Evolutionary conservation across 164 flowering plant species (phyloP), one percentile per base, ranked within the genome.

Genomic region (Vitis rupestris): DNA sequence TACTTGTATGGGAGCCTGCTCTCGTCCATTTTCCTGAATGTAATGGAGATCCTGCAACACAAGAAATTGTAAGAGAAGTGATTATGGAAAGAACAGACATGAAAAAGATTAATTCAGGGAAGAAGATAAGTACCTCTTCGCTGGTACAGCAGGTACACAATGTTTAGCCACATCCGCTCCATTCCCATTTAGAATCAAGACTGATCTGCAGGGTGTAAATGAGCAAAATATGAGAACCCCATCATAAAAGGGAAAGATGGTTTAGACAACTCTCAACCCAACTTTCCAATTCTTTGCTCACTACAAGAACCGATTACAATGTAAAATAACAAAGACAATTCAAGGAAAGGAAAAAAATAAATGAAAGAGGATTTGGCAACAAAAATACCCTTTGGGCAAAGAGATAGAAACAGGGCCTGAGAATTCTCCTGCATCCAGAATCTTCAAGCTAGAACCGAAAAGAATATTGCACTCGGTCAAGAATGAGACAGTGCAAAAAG

Each of bases 401-500:
- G 88, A 78, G 67, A 87, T 76, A 23, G 81, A 56, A 29, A 83
- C 74, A 52, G 88, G 82, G 29, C 91, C 91, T n/a, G 82, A 75
- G 50, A 85, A 87, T 53, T 76, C 85, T 50, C 87, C 88, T 0
- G 44, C 44, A 37, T 37, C 44, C 44, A 37, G 3, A 37, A 37
- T 37, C 44, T 37, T 37, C 44, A 37, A 84, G 81, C 60, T 78
- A n/a, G 82, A 58, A 29, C 91, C 91, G 37, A 87, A 87, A 1
- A 83, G 57, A 31, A 87, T 87, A 30, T 82, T 80, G 72, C 84
- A 76, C 63, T 87, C 82, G 0, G 86, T 66, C 68, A 87, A 59
- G 56, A 85, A 85, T n/a, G 88, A 87, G 1, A 87, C 75, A 0
- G 88, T 85, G 66, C 91, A 87, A 59, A 87, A 85, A 1, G 88